These are phyloP conservation scores for Alisma plantagoaquatica DNA, from an alignment of 106 monocot genomes.

Conservation along the genomic window DNA sequence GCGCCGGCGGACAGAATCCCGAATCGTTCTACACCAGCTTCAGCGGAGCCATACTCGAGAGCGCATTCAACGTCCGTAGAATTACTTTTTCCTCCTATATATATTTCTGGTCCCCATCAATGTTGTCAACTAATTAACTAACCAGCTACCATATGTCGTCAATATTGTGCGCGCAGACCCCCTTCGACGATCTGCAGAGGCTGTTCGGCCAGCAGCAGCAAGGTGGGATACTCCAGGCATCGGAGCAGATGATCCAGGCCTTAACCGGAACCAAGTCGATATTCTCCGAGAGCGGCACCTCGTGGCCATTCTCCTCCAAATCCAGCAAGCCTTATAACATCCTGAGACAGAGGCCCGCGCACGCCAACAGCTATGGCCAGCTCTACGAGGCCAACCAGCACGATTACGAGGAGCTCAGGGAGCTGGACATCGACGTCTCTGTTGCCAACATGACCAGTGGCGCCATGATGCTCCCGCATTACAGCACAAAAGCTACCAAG, in stretches of 20 bases:
- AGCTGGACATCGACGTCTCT: constrained; percentile 40
- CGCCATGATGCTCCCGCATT: constrained; percentile 51
- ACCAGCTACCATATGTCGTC: too few relatives aligned
- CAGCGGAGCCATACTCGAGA: constrained; percentile 17
- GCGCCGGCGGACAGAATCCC: constrained; percentile 13
- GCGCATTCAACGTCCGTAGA: constrained; percentile 30
- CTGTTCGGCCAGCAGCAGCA: constrained; percentile 30
- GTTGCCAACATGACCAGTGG: constrained; percentile 39
- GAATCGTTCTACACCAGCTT: constrained; percentile 12
- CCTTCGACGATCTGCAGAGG: constrained; percentile 22
- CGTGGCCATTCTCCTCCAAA: constrained; percentile 22
- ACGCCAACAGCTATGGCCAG: constrained; percentile 34
- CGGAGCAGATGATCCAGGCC: constrained; percentile 42
- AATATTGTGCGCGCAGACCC: too few relatives aligned
- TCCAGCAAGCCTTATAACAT: constrained; percentile 38
- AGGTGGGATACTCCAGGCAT: constrained; percentile 33
- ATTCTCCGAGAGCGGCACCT: too few relatives aligned
- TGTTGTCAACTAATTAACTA: too few relatives aligned
- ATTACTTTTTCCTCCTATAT: too few relatives aligned
- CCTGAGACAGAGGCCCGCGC: constrained; percentile 22
- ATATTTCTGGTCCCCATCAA: too few relatives aligned
- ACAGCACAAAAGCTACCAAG: constrained; percentile 48
- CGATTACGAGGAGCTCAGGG: constrained; percentile 35
- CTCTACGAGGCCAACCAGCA: constrained; percentile 26
- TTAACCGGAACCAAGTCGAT: constrained; percentile 13